Base-by-base conservation (phyloP, 2,329 filamentous ascomycete genomes). In the Exophiala bonariae region DNA sequence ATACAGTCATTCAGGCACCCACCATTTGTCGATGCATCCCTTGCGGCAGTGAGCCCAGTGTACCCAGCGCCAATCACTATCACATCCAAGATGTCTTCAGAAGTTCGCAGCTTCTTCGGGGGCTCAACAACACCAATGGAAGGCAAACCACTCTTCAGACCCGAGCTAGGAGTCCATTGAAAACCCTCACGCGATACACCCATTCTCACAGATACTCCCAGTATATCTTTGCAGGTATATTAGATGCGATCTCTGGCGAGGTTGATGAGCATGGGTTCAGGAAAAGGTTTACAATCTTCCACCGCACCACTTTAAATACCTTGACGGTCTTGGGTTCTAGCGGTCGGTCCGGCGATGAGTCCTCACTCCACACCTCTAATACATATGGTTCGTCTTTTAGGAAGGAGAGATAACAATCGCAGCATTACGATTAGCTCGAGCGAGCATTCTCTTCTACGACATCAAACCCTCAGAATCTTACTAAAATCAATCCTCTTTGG, bases 31-130 rank as follows among this genome's bases (percentile, higher is more conserved):
- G 56, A 52, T 4, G 60, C 34, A 33, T 68, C 63, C 10, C 64
- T 55, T n/a, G 61, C 52, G 1, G 66, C 63, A 0, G 58, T 63
- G 1, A 69, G 54, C 11, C 63, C 64, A 10, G 60, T 51, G 39
- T 65, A 68, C 6, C 65, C 65, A 1, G 56, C 61, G 7, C 66
- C 66, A 22, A 67, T 54, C 19, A 68, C 58, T 14, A 65, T 58
- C 4, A 40, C 10, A 10, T 55, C 50, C 28, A 43, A 43, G 11
- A 26, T n/a, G n/a, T 26, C 34, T 4, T 39, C 14, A 7, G 37
- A 11, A 20, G 17, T 22, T 0, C 22, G n/a, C 16, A 59, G 30
- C 30, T 57, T 57, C 2, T 46, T 47, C 2, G 52, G 17, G n/a
- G 60, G 60, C 3, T 56, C 51, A 8, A 62, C 58, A 3, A 57